Percentiles rank a stretch among this genome's conserved stretches.
These are phyloP conservation scores for Psidium friedrichsthalianum DNA, from an alignment of 345 rosid species.

Conservation along the genomic window DNA sequence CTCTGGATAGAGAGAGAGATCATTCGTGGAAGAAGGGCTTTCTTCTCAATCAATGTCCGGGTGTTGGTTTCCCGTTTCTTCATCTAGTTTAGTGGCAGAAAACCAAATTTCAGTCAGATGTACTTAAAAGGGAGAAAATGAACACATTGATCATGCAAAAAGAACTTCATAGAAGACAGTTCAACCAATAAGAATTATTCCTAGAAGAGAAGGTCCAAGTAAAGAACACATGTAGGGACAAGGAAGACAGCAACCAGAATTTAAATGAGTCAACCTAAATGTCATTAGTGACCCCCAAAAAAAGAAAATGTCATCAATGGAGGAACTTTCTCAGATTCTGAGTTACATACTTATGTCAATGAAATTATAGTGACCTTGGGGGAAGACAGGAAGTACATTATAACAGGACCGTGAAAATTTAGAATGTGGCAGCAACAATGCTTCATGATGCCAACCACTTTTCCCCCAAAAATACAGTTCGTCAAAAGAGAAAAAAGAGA, in stretches of 20 bases:
- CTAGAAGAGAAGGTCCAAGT: not conserved
- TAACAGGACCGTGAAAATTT: not conserved
- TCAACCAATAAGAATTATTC: not conserved
- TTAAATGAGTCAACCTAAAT: not conserved
- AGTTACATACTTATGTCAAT: not conserved
- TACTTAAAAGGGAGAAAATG: not conserved
- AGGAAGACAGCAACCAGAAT: not conserved
- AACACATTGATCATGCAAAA: not conserved
- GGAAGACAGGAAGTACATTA: not conserved
- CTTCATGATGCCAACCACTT: not conserved
- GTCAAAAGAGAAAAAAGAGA: not conserved
- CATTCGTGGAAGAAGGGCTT: slow-evolving; percentile 80
- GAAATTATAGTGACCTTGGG: not conserved
- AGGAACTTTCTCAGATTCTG: not conserved
- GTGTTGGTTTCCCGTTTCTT: slow-evolving; percentile 58
- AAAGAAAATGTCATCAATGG: not conserved
- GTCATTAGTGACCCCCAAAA: not conserved
- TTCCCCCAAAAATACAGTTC: not conserved
- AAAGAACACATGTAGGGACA: not conserved
- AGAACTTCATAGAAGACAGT: not conserved
- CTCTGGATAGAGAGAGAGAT: slow-evolving; percentile 73
- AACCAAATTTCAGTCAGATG: not conserved
- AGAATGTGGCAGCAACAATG: not conserved
- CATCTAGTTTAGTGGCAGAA: slow-evolving; percentile 19
- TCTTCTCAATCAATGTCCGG: slow-evolving; percentile 42